These are phyloP conservation scores for Colletotrichum chrysophilum DNA, from an alignment of 2,329 filamentous ascomycete genomes.

Conservation along the genomic window DNA sequence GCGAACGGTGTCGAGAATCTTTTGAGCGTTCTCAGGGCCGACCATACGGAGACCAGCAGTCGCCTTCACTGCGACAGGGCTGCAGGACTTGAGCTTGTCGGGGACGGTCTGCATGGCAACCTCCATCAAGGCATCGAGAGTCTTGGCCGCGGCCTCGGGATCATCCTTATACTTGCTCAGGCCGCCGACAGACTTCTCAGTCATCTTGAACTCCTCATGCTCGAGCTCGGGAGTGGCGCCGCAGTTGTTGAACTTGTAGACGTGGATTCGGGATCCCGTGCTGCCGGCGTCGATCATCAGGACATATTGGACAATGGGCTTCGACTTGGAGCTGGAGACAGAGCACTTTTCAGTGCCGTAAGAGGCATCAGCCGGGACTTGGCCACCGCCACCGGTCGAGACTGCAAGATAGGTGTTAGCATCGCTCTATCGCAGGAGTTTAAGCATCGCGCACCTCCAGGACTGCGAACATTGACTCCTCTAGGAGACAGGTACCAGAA, in stretches of 20 bases:
- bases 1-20: slow-evolving; percentile 86
- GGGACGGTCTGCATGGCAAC: slow-evolving; percentile 86
- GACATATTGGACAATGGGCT: slow-evolving; percentile 95
- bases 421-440: background rate
- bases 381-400: slow-evolving; percentile 42
- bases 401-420: slow-evolving; percentile 26
- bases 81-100: slow-evolving; percentile 88
- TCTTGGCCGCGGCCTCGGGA: slow-evolving; percentile 86
- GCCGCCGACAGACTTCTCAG: slow-evolving; percentile 81
- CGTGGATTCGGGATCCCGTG: slow-evolving; percentile 96
- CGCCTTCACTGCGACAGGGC: slow-evolving; percentile 95
- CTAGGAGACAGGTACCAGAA: slow-evolving; percentile 69
- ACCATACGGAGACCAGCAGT: slow-evolving; percentile 92
- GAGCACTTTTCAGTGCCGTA: slow-evolving; percentile 78
- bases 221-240: slow-evolving; percentile 94
- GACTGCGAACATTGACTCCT: slow-evolving; percentile 59
- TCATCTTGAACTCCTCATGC: slow-evolving; percentile 92
- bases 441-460: slow-evolving; percentile 38
- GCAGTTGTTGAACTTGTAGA: slow-evolving; percentile 99
- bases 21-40: slow-evolving; percentile 78
- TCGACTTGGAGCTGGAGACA: slow-evolving; percentile 82
- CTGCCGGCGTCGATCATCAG: slow-evolving; percentile 99
- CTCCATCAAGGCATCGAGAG: slow-evolving; percentile 85
- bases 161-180: slow-evolving; percentile 88
- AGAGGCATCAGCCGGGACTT: slow-evolving; percentile 63